These are phyloP conservation scores for Podila minutissima DNA, from an alignment of 192 early-diverging fungal species.

Conservation along the genomic window DNA sequence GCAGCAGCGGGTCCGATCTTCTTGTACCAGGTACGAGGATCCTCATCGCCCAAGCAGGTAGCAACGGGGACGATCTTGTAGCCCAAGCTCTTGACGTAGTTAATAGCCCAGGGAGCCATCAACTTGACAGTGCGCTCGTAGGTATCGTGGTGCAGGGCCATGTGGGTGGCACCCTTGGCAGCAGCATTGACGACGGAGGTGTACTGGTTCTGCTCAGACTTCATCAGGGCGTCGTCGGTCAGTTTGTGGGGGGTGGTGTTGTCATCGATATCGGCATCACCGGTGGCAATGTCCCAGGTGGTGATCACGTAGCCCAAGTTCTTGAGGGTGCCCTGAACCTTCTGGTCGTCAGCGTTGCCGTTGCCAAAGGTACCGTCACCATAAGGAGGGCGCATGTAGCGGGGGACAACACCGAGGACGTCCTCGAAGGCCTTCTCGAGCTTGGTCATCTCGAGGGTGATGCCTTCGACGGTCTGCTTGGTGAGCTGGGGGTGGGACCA, in stretches of 20 bases:
- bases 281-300: constrained; percentile 45
- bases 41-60: constrained; percentile 38
- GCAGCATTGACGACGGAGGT: constrained; percentile 21
- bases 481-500: constrained; percentile 65
- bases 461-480: constrained; percentile 46
- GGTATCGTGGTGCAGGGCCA: constrained; percentile 40
- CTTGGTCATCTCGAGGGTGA: constrained; percentile 56
- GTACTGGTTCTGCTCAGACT: constrained; percentile 14
- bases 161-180: constrained; percentile 27
- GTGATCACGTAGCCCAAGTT: constrained; percentile 37
- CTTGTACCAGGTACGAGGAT: constrained; percentile 48
- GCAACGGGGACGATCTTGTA: constrained; percentile 52
- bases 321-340: constrained; percentile 23
- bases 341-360: constrained; percentile 23
- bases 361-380: constrained; percentile 48
- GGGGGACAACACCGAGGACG: constrained; percentile 62
- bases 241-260: constrained; percentile 31
- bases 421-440: constrained; percentile 59
- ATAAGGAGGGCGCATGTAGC: constrained; percentile 70
- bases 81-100: constrained; percentile 27
- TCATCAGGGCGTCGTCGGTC: constrained; percentile 23
- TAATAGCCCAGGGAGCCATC: constrained; percentile 44
- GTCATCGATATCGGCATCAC: constrained; percentile 41
- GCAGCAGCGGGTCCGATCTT: constrained; percentile 21
- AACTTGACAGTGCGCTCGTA: constrained; percentile 29